Base-by-base conservation (phyloP, 352 stramenopile genomes). In the Globisporangium middletonii region DNA sequence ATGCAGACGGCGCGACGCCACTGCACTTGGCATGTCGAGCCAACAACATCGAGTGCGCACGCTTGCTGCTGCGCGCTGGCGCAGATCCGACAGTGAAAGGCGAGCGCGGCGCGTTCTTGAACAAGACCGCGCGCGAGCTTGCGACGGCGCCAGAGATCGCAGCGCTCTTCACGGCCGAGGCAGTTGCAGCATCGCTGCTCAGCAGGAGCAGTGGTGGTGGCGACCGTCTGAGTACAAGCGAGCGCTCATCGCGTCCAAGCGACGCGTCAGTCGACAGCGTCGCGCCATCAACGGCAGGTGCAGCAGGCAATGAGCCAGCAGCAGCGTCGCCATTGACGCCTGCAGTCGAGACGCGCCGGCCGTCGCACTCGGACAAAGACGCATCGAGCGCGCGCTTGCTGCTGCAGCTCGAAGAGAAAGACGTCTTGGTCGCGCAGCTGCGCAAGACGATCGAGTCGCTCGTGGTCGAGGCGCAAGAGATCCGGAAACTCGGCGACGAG, bases 401-500 rank as follows among this genome's bases (percentile, higher is more conserved):
- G 57, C 57, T 88, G 59, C 75, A 92, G 47, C 61, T 95, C 6
- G 85, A 95, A 65, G 85, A 95, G 57, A 93, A 93, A 49, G 77
- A 95, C 61, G 41, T 91, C 53, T 60, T 95, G 6, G 84, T 93
- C 23, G 74, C 71, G 15, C 83, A 95, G 55, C 68, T 95, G 52
- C 86, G 88, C 55, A 77, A 74, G 42, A 91, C 81, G 4, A 93
- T 95, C 26, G 85, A 95, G 59, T 57, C 64, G 8, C 71, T 95
- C 5, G 83, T 91, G 30, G 60, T 83, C 18, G 83, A 95, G 48
- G 66, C 71, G 9, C 77, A 93, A 45, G 83, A 95, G 62, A 83
- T 79, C 49, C 65, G 79, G 33, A 88, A 91, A 65, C 73, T 93
- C 8, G 83, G 85, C 18, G 82, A 93, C 66, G 79, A 95, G 52